phyloP scores from a whole-genome alignment of 306 rosid genomes.

The Quercus engelmannii region DNA sequence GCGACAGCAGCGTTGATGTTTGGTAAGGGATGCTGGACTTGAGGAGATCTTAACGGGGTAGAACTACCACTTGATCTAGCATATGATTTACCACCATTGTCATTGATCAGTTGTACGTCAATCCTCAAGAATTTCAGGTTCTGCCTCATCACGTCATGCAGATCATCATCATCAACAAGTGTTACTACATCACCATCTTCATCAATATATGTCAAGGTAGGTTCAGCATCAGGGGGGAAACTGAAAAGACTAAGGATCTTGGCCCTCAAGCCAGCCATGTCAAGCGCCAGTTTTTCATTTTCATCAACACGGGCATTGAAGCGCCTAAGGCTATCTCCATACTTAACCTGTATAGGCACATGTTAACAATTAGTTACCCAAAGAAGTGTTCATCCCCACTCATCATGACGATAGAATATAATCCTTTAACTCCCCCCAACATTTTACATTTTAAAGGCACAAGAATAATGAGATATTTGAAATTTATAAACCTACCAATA shows the following conservation, averaged over 20 bases:
- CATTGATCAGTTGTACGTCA: constrained; percentile 42
- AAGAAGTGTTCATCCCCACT: not conserved
- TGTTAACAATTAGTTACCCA: not conserved
- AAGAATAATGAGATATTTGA: not conserved
- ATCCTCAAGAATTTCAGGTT: constrained; percentile 66
- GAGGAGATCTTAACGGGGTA: constrained; percentile 43
- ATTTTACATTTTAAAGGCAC: not conserved
- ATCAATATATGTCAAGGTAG: constrained; percentile 62
- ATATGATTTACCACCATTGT: constrained; percentile 27
- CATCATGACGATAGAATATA: not conserved
- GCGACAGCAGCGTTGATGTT: constrained; percentile 9
- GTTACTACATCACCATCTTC: constrained; percentile 93
- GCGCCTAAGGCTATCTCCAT: constrained; percentile 77
- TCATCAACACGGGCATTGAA: constrained; percentile 52
- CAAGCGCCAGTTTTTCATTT: constrained; percentile 53
- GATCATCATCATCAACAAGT: constrained; percentile 75
- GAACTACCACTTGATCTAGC: constrained; percentile 53
- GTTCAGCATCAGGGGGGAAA: constrained; percentile 46
- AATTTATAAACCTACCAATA: not conserved
- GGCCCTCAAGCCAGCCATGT: constrained; percentile 57
- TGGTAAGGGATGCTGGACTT: constrained; percentile 7
- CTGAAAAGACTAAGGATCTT: constrained; percentile 53
- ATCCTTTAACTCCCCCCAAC: not conserved
- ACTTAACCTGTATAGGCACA: constrained; percentile 46
- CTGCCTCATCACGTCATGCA: constrained; percentile 72